A percentile compares a stretch with the other conserved stretches of the same genome.
phyloP scores from a whole-genome alignment of 1,284 basidiomycete genomes.

The Cryptococcus sp. region DNA sequence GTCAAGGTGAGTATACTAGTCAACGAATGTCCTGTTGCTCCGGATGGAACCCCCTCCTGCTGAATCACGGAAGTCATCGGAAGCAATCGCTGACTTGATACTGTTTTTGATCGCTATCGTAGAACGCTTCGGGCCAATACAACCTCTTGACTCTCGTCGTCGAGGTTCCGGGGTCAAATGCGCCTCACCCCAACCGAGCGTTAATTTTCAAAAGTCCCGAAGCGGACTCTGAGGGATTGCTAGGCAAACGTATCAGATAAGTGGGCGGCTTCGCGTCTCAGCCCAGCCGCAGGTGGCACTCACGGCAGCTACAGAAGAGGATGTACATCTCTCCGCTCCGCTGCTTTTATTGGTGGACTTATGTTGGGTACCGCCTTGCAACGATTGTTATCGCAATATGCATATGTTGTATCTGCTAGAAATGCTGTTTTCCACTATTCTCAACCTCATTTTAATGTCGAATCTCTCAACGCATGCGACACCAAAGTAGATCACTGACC shows the following conservation, averaged over 20 bases:
- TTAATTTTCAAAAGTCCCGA: constrained; percentile 48
- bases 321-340: background rate
- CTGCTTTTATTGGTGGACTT: no score
- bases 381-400: no score
- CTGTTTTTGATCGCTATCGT: background rate
- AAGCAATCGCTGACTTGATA: background rate
- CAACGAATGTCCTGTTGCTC: background rate
- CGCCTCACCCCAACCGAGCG: constrained; percentile 43
- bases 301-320: background rate
- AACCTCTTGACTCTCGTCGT: constrained; percentile 47
- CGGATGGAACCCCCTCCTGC: no score
- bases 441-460: no score
- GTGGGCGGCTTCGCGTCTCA: background rate
- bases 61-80: no score
- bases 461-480: no score
- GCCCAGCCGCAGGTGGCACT: background rate
- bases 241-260: constrained; percentile 24
- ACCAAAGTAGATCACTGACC: no score
- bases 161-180: constrained; percentile 44
- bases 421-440: no score
- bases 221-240: constrained; percentile 46
- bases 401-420: no score
- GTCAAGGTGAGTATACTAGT: constrained; percentile 42
- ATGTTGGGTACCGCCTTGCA: no score
- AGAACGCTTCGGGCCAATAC: constrained; percentile 46